Evolutionary conservation across 2,329 filamentous ascomycete species (phyloP), one percentile per base, ranked within the genome.

Genomic region (Ploettnerulaceae sp.): DNA sequence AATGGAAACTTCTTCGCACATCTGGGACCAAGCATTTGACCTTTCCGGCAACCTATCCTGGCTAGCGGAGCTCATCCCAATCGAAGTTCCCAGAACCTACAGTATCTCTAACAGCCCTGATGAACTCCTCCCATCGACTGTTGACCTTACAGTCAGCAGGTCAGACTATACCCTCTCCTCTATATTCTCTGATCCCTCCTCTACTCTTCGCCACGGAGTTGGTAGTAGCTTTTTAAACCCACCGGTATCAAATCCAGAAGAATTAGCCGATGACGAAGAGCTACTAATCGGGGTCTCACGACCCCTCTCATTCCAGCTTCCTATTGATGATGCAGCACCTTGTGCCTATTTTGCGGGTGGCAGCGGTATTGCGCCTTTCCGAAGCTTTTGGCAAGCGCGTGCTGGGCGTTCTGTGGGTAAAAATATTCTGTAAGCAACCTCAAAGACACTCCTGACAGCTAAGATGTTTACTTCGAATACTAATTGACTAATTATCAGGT

Each of bases 151-250:
- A 0, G 66, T 77, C 22, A 75, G 73, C 1, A 67, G 74, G 1
- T 70, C 73, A 0, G 72, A 76, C 37, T 75, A 74, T 56, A 67
- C 72, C 14, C 60, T 76, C 0, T 72, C 67, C 36, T 61, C 68
- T 0, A 48, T 38, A 4, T 37, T 53, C 47, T 15, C 47, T 15
- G 51, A 46, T 11, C 21, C 42, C 18, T 31, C 36, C 11, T 29
- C 45, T 21, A 35, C 26, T 9, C 12, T 42, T 22, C 67, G 72
- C 2, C 65, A 69, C 5, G 74, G 74, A 7, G 73, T 78, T 1
- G 71, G 71, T 12, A 77, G 74, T 45, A 72, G 72, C 4, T 77
- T 76, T 55, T 64, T 77, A n/a, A 78, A 77, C 43, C 74, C 74
- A 0, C 61, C 60, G n/a, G 61, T 71, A 1, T 57, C 61, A 2